Conservation (phyloP, 2,329 filamentous ascomycete genomes). For the Trichophyton rubrum region DNA sequence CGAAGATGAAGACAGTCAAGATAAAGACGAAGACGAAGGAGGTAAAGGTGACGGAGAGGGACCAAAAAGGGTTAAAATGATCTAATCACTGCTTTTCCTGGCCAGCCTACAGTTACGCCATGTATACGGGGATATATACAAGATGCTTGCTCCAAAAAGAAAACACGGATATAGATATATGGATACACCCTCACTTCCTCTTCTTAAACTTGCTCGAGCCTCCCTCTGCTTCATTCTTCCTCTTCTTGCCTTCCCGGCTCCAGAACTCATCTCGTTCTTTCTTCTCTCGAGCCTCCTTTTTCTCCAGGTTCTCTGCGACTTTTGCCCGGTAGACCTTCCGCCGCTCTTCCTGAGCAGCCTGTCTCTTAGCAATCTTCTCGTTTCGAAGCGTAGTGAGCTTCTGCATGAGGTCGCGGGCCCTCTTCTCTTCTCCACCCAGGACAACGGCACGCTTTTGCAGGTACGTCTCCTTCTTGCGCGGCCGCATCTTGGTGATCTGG, state of each 20-base stretch:
- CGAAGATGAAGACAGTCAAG: neutral
- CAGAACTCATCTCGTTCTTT: slow-evolving; percentile 86
- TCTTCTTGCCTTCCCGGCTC: slow-evolving; percentile 76
- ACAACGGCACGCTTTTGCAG: slow-evolving; percentile 93
- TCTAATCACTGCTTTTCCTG: neutral
- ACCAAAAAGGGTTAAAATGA: neutral
- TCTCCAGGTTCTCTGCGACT: slow-evolving; percentile 69
- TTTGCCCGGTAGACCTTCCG: slow-evolving; percentile 69
- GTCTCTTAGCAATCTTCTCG: slow-evolving; percentile 74
- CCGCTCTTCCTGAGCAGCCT: slow-evolving; percentile 78
- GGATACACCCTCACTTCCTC: slow-evolving; percentile 22
- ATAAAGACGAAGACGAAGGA: neutral
- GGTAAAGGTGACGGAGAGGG: too few relatives aligned
- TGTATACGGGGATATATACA: neutral
- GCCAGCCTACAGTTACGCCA: neutral
- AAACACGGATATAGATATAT: neutral
- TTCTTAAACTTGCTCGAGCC: slow-evolving; percentile 29
- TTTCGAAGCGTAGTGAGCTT: slow-evolving; percentile 84
- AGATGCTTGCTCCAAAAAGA: neutral
- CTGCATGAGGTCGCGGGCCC: slow-evolving; percentile 77
- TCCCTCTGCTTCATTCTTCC: slow-evolving; percentile 45
- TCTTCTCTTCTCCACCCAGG: slow-evolving; percentile 72
- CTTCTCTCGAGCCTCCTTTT: slow-evolving; percentile 76
- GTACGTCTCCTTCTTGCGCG: slow-evolving; percentile 72
- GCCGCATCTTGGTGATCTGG: slow-evolving; percentile 71